Evolutionary conservation across 129 eudicot species (phyloP).

Genomic region (Calendula officinalis): DNA sequence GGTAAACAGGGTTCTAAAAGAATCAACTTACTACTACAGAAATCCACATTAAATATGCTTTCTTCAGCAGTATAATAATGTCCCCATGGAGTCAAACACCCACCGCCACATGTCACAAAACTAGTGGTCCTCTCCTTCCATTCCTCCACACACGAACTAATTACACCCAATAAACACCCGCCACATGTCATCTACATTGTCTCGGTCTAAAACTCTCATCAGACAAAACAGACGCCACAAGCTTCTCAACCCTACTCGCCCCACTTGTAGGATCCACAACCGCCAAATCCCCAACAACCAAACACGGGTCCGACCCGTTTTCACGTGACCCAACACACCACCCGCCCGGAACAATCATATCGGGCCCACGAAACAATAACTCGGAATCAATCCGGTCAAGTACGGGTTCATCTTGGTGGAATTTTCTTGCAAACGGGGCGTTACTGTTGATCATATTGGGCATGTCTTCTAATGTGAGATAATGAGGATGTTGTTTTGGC

Average conservation of each 20-base stretch:
- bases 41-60: constrained; percentile 23
- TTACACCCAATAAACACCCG: constrained; percentile 17
- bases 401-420: constrained; percentile 52
- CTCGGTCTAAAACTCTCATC: constrained; percentile 43
- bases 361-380: constrained; percentile 47
- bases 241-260: constrained; percentile 45
- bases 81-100: constrained; percentile 7
- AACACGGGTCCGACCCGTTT: constrained; percentile 70
- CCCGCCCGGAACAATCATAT: constrained; percentile 68
- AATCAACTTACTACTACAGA: constrained; percentile 27
- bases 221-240: constrained; percentile 41
- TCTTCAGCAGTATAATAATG: constrained; percentile 36
- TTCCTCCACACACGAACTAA: constrained; percentile 13
- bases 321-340: constrained; percentile 54
- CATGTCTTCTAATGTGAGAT: constrained; percentile 45
- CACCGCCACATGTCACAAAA: constrained; percentile 17
- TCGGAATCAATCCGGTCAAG: constrained; percentile 58
- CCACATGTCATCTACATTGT: constrained; percentile 38
- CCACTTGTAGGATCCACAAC: constrained; percentile 44
- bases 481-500: constrained; percentile 71
- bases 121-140: not conserved
- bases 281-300: constrained; percentile 36
- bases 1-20: constrained; percentile 31
- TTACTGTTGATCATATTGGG: constrained; percentile 47
- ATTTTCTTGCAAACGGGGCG: constrained; percentile 70